Evolutionary conservation across 805 yeast genomes (phyloP).

Genomic region (Sugiyamaella qingdaonensis): DNA sequence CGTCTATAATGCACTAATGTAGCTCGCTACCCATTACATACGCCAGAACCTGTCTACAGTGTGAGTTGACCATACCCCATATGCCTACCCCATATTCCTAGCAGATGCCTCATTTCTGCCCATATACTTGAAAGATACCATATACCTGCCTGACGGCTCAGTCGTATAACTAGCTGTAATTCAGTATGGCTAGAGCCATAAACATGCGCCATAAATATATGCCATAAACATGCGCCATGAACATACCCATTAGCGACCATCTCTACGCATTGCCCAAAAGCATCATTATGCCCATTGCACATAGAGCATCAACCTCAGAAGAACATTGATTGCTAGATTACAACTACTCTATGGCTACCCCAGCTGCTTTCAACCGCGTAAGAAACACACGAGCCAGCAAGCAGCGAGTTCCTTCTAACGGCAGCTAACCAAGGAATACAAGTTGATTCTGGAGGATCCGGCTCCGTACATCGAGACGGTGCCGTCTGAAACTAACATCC

Average conservation of each 20-base stretch:
- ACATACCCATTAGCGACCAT: too few relatives aligned
- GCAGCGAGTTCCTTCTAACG: slow-evolving; percentile 21
- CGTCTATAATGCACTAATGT: background rate
- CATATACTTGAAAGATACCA: background rate
- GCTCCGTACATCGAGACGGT: slow-evolving; percentile 81
- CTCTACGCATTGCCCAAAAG: too few relatives aligned
- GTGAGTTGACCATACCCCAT: background rate
- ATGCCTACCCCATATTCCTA: background rate
- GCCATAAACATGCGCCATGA: too few relatives aligned
- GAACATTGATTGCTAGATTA: slow-evolving; percentile 79
- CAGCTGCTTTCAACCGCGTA: slow-evolving; percentile 32
- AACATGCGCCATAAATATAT: too few relatives aligned
- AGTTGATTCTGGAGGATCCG: slow-evolving; percentile 68
- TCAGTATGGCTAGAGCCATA: too few relatives aligned
- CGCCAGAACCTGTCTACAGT: background rate
- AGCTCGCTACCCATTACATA: background rate
- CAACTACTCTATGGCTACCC: slow-evolving; percentile 29
- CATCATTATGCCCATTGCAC: too few relatives aligned
- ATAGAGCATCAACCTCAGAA: too few relatives aligned
- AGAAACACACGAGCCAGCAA: slow-evolving; percentile 6
- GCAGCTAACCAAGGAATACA: slow-evolving; percentile 74
- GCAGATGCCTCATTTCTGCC: background rate
- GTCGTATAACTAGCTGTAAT: too few relatives aligned
- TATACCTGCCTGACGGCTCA: background rate
- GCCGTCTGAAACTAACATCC: slow-evolving; percentile 80